These are phyloP conservation scores for Aureobasidium sp. DNA, from an alignment of 2,329 filamentous ascomycete species.

Conservation along the genomic window DNA sequence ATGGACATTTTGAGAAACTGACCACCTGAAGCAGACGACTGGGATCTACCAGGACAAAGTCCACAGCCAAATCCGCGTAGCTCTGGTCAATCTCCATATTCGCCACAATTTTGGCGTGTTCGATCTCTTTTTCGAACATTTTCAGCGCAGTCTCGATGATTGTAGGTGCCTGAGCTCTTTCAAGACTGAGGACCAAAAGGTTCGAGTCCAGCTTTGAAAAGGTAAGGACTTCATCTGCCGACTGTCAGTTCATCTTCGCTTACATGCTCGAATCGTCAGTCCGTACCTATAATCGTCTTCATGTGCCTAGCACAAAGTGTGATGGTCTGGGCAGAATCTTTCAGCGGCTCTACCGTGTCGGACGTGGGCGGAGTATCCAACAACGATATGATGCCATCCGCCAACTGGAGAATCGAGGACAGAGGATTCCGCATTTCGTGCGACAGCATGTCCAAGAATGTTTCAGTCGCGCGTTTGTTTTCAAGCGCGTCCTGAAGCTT, in stretches of 20 bases:
- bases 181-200: slow-evolving; percentile 34
- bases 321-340: slow-evolving; percentile 25
- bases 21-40: slow-evolving; percentile 33
- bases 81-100: slow-evolving; percentile 27
- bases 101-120: slow-evolving; percentile 27
- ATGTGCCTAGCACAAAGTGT: slow-evolving; percentile 27
- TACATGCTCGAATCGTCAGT: neutral
- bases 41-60: slow-evolving; percentile 31
- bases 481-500: slow-evolving; percentile 31
- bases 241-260: neutral
- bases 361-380: slow-evolving; percentile 16
- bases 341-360: slow-evolving; percentile 7
- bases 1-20: neutral
- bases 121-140: slow-evolving; percentile 35
- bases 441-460: slow-evolving; percentile 29
- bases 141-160: slow-evolving; percentile 31
- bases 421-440: slow-evolving; percentile 41
- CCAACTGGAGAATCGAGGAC: slow-evolving; percentile 34
- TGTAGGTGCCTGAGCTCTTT: slow-evolving; percentile 30
- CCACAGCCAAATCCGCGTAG: slow-evolving; percentile 25
- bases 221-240: slow-evolving; percentile 31
- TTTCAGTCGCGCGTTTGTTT: slow-evolving; percentile 28
- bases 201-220: slow-evolving; percentile 32
- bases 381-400: slow-evolving; percentile 34
- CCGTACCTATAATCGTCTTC: slow-evolving; percentile 32